These are phyloP conservation scores for Septoria petroselini DNA, from an alignment of 2,329 filamentous ascomycete species.

Conservation along the genomic window DNA sequence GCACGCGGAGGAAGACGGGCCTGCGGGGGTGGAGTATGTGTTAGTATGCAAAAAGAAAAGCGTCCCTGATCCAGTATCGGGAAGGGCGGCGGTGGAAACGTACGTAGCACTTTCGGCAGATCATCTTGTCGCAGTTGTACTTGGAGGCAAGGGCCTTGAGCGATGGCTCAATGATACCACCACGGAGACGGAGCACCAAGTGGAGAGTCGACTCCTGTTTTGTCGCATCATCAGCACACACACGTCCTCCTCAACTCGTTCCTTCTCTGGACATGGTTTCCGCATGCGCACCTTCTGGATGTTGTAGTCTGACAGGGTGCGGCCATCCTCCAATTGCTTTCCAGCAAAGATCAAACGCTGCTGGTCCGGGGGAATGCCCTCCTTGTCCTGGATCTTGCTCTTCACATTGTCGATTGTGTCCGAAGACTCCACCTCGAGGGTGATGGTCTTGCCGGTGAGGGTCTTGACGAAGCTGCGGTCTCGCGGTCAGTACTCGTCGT, in stretches of 20 bases:
- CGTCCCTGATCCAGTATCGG: conserved; percentile 25
- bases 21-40: conserved; percentile 36
- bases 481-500: conserved; percentile 27
- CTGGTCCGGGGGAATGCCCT: conserved; percentile 96
- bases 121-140: conserved; percentile 99
- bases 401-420: conserved; percentile 99
- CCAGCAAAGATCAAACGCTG: conserved; percentile 98
- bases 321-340: conserved; percentile 98
- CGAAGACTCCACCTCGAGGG: conserved; percentile 97
- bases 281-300: conserved; percentile 81
- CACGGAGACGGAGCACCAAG: conserved; percentile 96
- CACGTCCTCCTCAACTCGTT: conserved; percentile 1
- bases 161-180: conserved; percentile 98
- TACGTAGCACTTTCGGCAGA: conserved; percentile 99
- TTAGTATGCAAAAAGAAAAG: conserved; percentile 10
- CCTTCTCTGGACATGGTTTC: background rate
- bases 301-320: conserved; percentile 96
- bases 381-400: conserved; percentile 99
- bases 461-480: conserved; percentile 93
- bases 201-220: conserved; percentile 94
- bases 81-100: conserved; percentile 35
- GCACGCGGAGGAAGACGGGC: conserved; percentile 92
- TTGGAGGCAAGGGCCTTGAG: conserved; percentile 97
- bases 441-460: conserved; percentile 99
- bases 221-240: conserved; percentile 21